Percentiles rank a stretch among this genome's conserved stretches.
Evolutionary conservation across 331 rosid genomes (phyloP).

Genomic region (Prunus yedoensis): DNA sequence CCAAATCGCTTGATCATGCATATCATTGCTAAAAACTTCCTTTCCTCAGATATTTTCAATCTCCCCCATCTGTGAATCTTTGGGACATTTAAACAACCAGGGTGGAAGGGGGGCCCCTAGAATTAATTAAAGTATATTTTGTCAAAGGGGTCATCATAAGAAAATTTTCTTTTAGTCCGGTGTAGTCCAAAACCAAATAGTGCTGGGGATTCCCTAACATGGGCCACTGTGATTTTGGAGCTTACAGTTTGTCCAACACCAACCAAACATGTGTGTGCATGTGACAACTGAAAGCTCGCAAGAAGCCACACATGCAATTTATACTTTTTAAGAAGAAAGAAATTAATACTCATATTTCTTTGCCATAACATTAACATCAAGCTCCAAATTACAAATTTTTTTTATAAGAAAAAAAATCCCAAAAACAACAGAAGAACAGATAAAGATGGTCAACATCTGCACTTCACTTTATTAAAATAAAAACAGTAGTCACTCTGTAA

Average conservation of each 20-base stretch:
- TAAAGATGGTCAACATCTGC: constrained; percentile 2
- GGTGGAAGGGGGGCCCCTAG: background rate
- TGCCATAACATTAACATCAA: background rate
- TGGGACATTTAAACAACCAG: background rate
- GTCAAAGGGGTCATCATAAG: background rate
- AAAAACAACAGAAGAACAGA: constrained; percentile 19
- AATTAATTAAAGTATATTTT: background rate
- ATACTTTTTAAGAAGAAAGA: background rate
- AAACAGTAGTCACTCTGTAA: no score
- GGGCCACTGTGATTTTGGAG: constrained; percentile 9
- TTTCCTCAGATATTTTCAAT: background rate
- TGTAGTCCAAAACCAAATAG: constrained; percentile 3
- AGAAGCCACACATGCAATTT: background rate
- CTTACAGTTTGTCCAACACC: constrained; percentile 24
- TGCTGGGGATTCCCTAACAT: constrained; percentile 21
- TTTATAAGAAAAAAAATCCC: background rate
- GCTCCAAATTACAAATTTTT: constrained; percentile 20
- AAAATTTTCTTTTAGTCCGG: background rate
- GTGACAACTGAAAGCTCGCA: constrained; percentile 30
- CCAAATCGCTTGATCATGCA: no score
- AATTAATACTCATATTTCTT: background rate
- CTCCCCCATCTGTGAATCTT: background rate
- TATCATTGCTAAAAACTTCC: no score
- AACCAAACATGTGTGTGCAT: constrained; percentile 57
- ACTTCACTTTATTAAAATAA: background rate